Evolutionary conservation across 768 basidiomycete genomes (phyloP), one percentile per base, ranked within the genome.

Genomic region (Cystobasidium tubakii): DNA sequence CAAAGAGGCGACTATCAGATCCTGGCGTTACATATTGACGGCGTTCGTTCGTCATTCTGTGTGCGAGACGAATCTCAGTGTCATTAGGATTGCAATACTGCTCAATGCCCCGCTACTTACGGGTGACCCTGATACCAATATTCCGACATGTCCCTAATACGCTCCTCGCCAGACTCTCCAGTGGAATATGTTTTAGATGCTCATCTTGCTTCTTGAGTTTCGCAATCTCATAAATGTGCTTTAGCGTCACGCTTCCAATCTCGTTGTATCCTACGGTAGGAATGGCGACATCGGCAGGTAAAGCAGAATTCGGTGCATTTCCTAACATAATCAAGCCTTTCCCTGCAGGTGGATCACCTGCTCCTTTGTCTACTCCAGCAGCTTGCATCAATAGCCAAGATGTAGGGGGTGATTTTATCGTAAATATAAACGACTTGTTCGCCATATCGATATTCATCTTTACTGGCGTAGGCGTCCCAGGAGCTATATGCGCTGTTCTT

Each of bases 191-290:
- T 83, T 86, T 89, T 84, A 96, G 83, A 81, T 92, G 89, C 76
- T 89, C 89, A 83, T 99, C 96, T 79, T 85, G 87, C 66, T 87
- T 86, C 84, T 99, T 99, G 82, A 99, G 90, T 85, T 91, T 95
- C 43, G 95, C 92, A 81, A 99, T 96, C 85, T 98, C 96, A 82
- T 93, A 97, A 81, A 98, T 86, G 84, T 97, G 94, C 85, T 99
- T 99, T 79, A 98, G 85, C 80, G 87, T 90, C 81, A 98, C 85
- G 57, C 90, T 92, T 63, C 89, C 91, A 75, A 87, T 84, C 74
- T 85, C 83, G 79, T 90, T 67, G 66, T 39, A 67, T 27, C 44
- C 66, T 31, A 39, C 53, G 15, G 66, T 67, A 19, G 66, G 66
- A 4, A 53, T 53, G 25, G 21, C 50, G 10, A 53, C 43, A 39